phyloP scores from a whole-genome alignment of 2,329 filamentous ascomycete species.

The Teratosphaeria zuluensis region DNA sequence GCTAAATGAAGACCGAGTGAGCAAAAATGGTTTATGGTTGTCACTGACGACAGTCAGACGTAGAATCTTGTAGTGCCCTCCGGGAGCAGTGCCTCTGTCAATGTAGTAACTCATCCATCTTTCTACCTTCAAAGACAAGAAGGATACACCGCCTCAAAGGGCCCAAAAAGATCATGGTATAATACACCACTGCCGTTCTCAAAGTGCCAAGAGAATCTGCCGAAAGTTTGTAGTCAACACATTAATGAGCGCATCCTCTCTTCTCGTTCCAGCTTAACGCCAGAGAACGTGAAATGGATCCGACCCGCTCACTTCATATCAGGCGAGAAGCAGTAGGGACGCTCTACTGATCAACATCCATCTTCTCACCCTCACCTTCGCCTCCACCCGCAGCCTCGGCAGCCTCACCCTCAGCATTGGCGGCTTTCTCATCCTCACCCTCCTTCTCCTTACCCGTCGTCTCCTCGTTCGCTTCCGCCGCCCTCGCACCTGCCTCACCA shows the following conservation, averaged over 20 bases:
- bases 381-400: background rate
- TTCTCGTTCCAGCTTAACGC: background rate
- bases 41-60: too few relatives aligned
- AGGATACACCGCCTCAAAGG: background rate
- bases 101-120: background rate
- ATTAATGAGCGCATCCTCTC: background rate
- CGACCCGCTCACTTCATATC: background rate
- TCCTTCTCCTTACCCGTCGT: background rate
- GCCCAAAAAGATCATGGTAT: background rate
- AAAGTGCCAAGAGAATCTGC: background rate
- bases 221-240: background rate
- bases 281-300: background rate
- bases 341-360: constrained; percentile 14
- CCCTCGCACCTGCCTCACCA: constrained; percentile 1
- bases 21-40: background rate
- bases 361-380: constrained; percentile 4
- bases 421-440: background rate
- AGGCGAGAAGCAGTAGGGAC: background rate
- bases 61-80: background rate
- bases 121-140: background rate
- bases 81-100: background rate
- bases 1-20: background rate
- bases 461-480: background rate
- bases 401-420: background rate
- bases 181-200: background rate